Conservation (phyloP, 257 asterid genomes). For the Solanum chmielewskii region DNA sequence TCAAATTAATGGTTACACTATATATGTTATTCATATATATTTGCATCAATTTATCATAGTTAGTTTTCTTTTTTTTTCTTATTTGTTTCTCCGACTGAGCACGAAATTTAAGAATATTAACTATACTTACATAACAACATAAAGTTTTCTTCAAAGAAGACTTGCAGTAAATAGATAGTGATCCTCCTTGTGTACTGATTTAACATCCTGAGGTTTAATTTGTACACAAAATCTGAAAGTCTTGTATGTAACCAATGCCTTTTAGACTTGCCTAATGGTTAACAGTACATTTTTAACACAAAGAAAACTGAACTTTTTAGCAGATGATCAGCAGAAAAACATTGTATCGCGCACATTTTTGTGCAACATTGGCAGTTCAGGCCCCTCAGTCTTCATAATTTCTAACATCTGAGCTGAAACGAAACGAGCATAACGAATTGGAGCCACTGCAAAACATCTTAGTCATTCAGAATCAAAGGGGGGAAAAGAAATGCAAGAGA, state of each 20-base stretch:
- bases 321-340: constrained; percentile 28
- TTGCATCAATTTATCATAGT: not conserved
- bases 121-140: not conserved
- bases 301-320: not conserved
- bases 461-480: not conserved
- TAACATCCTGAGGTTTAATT: not conserved
- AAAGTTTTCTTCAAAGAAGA: not conserved
- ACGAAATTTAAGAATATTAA: not conserved
- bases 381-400: constrained; percentile 13
- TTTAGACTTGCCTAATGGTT: not conserved
- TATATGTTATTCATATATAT: not conserved
- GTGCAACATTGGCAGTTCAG: constrained; percentile 30
- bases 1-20: not conserved
- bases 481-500: not conserved
- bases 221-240: not conserved
- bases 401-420: constrained; percentile 27
- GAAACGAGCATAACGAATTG: constrained; percentile 35
- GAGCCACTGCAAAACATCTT: constrained; percentile 26
- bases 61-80: not conserved
- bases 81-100: not conserved
- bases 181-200: not conserved
- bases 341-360: constrained; percentile 23
- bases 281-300: not conserved
- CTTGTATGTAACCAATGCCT: not conserved
- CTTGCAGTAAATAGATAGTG: not conserved